Conservation (phyloP, 257 asterid species). For the Cordia subcordata region DNA sequence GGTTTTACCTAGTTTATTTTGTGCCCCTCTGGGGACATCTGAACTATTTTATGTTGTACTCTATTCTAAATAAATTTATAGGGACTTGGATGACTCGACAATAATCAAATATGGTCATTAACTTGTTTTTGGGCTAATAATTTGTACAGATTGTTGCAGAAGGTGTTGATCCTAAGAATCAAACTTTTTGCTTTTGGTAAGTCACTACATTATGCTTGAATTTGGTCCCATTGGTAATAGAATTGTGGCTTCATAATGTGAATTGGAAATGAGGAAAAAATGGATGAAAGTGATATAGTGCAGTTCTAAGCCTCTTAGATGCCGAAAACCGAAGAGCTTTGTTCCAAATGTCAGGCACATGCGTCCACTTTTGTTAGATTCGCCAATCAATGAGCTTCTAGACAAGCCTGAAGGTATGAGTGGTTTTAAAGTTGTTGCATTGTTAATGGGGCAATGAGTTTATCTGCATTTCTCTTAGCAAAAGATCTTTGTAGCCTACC, state of each 20-base stretch:
- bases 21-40: too few relatives aligned
- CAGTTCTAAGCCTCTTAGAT: constrained; percentile 70
- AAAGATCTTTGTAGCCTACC: too few relatives aligned
- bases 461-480: too few relatives aligned
- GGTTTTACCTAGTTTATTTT: too few relatives aligned
- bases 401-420: constrained; percentile 71
- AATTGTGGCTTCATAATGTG: constrained; percentile 6
- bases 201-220: constrained; percentile 12
- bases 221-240: constrained; percentile 14
- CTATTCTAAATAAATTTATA: too few relatives aligned
- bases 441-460: too few relatives aligned
- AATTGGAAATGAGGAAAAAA: constrained; percentile 23
- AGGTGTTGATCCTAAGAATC: constrained; percentile 89
- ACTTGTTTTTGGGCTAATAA: too few relatives aligned
- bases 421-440: constrained; percentile 3
- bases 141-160: constrained; percentile 44
- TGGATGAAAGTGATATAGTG: constrained; percentile 22
- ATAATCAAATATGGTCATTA: too few relatives aligned
- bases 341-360: constrained; percentile 59
- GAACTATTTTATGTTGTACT: too few relatives aligned
- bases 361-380: constrained; percentile 57
- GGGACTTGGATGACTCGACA: too few relatives aligned
- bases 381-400: constrained; percentile 51
- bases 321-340: constrained; percentile 41
- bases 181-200: constrained; percentile 81